A percentile compares a stretch with the other conserved stretches of the same genome.
phyloP scores from a whole-genome alignment of 1,139 yeast genomes.

The Chernovozyma sophiae-reginae region DNA sequence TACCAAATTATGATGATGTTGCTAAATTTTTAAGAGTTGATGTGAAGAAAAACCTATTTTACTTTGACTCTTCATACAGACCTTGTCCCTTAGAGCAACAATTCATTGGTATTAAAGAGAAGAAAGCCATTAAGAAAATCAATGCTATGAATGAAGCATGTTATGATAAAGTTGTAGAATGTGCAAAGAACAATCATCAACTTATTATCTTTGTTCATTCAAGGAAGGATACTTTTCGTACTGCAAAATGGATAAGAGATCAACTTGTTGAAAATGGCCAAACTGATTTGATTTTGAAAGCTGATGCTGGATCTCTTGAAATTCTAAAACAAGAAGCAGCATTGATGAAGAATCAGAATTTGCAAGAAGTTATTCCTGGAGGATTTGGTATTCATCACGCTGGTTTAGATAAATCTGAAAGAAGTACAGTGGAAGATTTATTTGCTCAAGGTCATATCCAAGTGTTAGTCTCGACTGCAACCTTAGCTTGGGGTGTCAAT shows the following conservation, averaged over 20 bases:
- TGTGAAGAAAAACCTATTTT: constrained; percentile 56
- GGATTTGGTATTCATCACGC: constrained; percentile 97
- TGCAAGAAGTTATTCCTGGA: constrained; percentile 56
- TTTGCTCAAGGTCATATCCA: constrained; percentile 84
- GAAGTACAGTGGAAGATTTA: constrained; percentile 76
- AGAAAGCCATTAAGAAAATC: constrained; percentile 71
- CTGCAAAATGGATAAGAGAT: constrained; percentile 72
- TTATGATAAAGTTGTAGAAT: constrained; percentile 73
- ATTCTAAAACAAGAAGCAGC: constrained; percentile 63
- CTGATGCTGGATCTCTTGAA: constrained; percentile 58
- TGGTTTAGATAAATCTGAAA: constrained; percentile 70
- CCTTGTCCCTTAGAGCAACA: constrained; percentile 93
- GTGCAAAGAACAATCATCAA: constrained; percentile 58
- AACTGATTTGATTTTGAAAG: constrained; percentile 39
- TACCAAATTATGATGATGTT: constrained; percentile 88
- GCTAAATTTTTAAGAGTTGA: constrained; percentile 76
- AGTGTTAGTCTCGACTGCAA: constrained; percentile 88
- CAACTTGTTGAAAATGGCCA: constrained; percentile 56
- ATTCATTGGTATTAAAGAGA: constrained; percentile 83
- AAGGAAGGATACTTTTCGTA: constrained; percentile 82
- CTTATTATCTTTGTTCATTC: constrained; percentile 91
- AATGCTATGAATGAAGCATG: constrained; percentile 91
- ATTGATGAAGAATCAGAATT: constrained; percentile 46
- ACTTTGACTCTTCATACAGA: constrained; percentile 76
- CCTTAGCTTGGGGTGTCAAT: constrained; percentile 98